Evolutionary conservation across 164 flowering plant species (phyloP).

Genomic region (Litsea cubeba): DNA sequence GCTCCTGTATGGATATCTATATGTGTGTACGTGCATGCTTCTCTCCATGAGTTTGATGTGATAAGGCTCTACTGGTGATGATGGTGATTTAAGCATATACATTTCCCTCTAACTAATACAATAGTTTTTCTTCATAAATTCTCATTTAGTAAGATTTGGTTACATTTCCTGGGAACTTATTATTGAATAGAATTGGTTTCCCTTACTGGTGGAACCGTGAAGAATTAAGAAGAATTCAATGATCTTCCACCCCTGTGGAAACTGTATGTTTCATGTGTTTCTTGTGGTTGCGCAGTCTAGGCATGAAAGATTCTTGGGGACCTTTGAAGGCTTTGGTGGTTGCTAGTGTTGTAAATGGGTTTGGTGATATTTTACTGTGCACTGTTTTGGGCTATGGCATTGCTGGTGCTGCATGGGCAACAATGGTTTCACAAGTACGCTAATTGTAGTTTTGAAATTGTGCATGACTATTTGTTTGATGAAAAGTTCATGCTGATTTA

Average conservation of each 20-base stretch:
- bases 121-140: no score
- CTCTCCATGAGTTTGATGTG: no score
- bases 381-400: slow-evolving; percentile 75
- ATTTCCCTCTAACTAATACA: no score
- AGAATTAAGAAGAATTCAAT: neutral
- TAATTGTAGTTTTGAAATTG: neutral
- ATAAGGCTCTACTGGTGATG: no score
- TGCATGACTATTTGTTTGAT: neutral
- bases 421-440: slow-evolving; percentile 87
- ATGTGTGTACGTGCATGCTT: no score
- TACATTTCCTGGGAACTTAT: no score
- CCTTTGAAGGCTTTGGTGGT: slow-evolving; percentile 89
- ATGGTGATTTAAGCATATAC: no score
- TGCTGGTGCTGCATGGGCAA: slow-evolving; percentile 99
- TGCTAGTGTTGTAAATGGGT: slow-evolving; percentile 68
- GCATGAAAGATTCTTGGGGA: slow-evolving; percentile 97
- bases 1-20: no score
- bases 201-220: no score
- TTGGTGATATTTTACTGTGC: slow-evolving; percentile 79
- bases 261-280: neutral
- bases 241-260: neutral
- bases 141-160: no score
- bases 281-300: slow-evolving; percentile 57
- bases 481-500: neutral
- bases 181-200: no score